A percentile compares a stretch with the other conserved stretches of the same genome.
These are phyloP conservation scores for Aspergillus transmontanensis DNA, from an alignment of 2,329 filamentous ascomycete genomes.

Conservation along the genomic window DNA sequence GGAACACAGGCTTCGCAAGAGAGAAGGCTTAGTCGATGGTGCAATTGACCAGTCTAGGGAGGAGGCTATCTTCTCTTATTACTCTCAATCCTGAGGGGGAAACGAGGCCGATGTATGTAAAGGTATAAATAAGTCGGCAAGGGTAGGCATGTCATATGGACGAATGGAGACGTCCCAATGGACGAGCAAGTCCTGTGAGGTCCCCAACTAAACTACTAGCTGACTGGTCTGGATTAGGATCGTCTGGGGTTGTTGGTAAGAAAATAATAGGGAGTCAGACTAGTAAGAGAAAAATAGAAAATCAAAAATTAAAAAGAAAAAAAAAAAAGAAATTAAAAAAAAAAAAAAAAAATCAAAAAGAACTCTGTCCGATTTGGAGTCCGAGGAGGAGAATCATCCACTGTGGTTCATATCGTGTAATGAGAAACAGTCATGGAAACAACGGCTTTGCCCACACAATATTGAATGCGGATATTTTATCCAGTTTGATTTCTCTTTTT, in stretches of 20 bases:
- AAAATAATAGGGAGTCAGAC: neutral
- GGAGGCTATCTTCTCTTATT: neutral
- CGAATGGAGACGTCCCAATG: slow-evolving; percentile 3
- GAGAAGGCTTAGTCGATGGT: neutral
- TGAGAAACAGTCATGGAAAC: slow-evolving; percentile 22
- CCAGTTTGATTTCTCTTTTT: neutral
- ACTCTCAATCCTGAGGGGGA: neutral
- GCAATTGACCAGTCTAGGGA: neutral
- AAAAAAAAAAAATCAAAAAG: neutral
- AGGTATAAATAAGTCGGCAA: slow-evolving; percentile 3
- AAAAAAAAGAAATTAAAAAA: neutral
- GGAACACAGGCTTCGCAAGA: neutral
- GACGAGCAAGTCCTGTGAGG: slow-evolving; percentile 2
- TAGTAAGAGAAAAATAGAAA: neutral
- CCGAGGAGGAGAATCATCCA: slow-evolving; percentile 10
- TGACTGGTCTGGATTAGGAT: slow-evolving; percentile 20
- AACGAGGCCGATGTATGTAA: neutral
- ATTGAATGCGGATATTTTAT: neutral
- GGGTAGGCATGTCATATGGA: slow-evolving; percentile 2
- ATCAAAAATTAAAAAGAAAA: neutral
- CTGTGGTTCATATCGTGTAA: slow-evolving; percentile 21
- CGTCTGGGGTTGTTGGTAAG: slow-evolving; percentile 19
- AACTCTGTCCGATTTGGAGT: slow-evolving; percentile 13
- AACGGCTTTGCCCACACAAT: neutral
- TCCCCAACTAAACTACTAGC: slow-evolving; percentile 7